phyloP scores from a whole-genome alignment of 495 filamentous ascomycete genomes.

The Aspergillus affinis region DNA sequence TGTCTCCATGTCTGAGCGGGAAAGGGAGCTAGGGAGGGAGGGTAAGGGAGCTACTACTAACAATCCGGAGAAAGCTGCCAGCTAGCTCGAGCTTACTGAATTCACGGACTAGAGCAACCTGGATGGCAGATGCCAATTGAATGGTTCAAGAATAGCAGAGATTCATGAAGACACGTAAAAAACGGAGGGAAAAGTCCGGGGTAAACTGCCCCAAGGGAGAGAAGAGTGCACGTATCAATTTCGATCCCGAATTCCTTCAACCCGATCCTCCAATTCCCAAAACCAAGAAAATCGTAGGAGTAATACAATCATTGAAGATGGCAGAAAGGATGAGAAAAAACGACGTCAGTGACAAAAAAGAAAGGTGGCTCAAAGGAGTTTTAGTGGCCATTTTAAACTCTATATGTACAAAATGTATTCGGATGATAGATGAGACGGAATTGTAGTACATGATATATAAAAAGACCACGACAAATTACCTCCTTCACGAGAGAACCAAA shows the following conservation, averaged over 20 bases:
- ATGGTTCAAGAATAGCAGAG: background rate
- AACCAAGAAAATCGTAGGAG: background rate
- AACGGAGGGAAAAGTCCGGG: conserved; percentile 4
- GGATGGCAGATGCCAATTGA: background rate
- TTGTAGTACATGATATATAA: conserved; percentile 36
- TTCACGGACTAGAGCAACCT: background rate
- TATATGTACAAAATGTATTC: conserved; percentile 46
- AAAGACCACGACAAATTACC: conserved; percentile 31
- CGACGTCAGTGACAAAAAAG: background rate
- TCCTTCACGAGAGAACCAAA: conserved; percentile 15
- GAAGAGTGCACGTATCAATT: conserved; percentile 8
- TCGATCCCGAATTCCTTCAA: background rate
- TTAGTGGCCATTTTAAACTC: conserved; percentile 40
- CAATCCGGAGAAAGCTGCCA: background rate
- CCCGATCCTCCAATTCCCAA: background rate
- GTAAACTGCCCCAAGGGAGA: conserved; percentile 1
- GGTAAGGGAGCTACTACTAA: background rate
- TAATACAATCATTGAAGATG: conserved; percentile 3
- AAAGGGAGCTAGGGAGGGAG: no score
- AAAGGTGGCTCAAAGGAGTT: conserved; percentile 11
- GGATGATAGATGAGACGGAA: conserved; percentile 21
- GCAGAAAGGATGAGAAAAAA: background rate
- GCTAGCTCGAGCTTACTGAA: background rate
- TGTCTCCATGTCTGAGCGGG: background rate
- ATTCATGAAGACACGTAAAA: background rate